Percentiles rank a stretch among this genome's conserved stretches.
phyloP scores from a whole-genome alignment of 345 rosid species.

The Sapria himalayana region DNA sequence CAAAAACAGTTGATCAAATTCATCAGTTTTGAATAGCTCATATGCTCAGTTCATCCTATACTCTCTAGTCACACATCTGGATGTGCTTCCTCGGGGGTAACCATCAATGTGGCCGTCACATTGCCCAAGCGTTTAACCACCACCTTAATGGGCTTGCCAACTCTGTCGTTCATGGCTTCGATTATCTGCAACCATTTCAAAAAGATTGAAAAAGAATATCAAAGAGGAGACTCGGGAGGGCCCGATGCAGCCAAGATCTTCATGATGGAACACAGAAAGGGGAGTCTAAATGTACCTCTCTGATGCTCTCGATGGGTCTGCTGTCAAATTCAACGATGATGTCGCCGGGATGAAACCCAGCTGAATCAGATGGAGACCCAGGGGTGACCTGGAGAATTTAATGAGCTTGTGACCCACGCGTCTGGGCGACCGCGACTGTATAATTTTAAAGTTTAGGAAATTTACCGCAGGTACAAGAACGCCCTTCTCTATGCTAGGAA shows the following conservation, averaged over 20 bases:
- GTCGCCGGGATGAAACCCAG: constrained; percentile 79
- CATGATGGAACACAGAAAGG: background rate
- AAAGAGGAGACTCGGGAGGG: too few relatives aligned
- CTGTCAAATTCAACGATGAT: constrained; percentile 56
- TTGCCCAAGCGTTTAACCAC: constrained; percentile 43
- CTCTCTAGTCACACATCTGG: constrained; percentile 44
- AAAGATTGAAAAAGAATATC: background rate
- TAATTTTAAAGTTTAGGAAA: too few relatives aligned
- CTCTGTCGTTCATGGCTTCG: constrained; percentile 46
- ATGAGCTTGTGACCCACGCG: too few relatives aligned
- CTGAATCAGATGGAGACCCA: constrained; percentile 70
- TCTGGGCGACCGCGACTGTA: too few relatives aligned
- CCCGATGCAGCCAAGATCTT: too few relatives aligned
- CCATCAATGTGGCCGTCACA: constrained; percentile 19
- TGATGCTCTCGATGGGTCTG: constrained; percentile 50
- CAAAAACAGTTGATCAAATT: too few relatives aligned
- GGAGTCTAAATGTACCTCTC: constrained; percentile 26
- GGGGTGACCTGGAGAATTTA: constrained; percentile 74
- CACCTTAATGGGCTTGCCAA: constrained; percentile 33
- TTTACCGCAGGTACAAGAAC: constrained; percentile 59
- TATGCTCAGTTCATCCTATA: too few relatives aligned
- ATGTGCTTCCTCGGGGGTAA: constrained; percentile 65
- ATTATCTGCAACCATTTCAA: constrained; percentile 26
- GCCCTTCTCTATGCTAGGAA: constrained; percentile 51
- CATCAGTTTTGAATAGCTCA: too few relatives aligned